Conservation (phyloP, 2,329 filamentous ascomycete species). For the Alternaria infectoria region DNA sequence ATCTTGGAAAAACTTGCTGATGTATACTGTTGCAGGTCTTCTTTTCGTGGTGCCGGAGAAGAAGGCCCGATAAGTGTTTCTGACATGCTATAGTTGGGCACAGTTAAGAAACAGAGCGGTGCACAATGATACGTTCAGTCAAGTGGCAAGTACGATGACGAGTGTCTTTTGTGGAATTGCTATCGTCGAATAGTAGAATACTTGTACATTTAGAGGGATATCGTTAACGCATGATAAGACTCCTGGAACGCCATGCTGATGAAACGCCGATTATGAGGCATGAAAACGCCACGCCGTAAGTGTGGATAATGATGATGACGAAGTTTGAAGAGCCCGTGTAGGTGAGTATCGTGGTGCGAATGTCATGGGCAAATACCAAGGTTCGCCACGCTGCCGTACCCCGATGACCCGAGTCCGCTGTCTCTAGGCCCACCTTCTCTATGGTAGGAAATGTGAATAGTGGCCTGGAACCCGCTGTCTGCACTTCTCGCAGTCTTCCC, state of each 20-base stretch:
- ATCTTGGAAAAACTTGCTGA: neutral
- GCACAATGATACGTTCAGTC: neutral
- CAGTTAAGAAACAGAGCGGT: neutral
- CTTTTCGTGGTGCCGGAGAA: neutral
- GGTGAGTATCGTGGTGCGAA: neutral
- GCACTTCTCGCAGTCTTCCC: constrained; percentile 59
- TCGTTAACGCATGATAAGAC: neutral
- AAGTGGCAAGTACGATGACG: neutral
- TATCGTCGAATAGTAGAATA: neutral
- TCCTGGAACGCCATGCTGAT: neutral
- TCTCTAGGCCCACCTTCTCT: neutral
- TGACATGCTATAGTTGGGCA: neutral
- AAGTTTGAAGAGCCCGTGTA: neutral
- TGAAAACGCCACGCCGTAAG: neutral
- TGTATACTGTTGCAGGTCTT: neutral
- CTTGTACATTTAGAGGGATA: neutral
- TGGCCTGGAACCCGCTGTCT: constrained; percentile 56
- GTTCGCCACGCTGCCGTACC: neutral
- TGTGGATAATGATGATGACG: neutral
- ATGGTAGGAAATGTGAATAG: constrained; percentile 55
- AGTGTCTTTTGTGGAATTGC: neutral
- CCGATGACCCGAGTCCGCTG: neutral
- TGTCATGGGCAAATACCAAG: neutral
- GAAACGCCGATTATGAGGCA: neutral
- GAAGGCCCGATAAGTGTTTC: neutral